phyloP scores from a whole-genome alignment of 75 land plant species.

The Selaginella tamariscina region DNA sequence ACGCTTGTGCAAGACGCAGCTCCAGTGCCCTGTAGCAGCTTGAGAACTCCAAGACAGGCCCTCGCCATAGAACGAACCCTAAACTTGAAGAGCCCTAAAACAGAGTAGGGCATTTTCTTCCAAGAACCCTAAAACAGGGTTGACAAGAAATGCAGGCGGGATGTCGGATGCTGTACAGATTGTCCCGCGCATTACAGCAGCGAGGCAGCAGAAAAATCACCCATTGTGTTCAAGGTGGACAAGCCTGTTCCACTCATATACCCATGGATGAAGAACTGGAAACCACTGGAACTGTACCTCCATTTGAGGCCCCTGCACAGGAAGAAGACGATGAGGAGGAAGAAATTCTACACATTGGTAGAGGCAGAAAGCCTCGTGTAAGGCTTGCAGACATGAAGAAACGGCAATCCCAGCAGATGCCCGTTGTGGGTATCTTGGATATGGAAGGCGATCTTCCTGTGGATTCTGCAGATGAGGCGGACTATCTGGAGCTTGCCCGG shows the following conservation, averaged over 20 bases:
- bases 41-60: neutral
- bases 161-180: neutral
- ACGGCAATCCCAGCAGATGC: too few relatives aligned
- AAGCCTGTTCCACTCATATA: neutral
- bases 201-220: neutral
- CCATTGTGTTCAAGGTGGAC: neutral
- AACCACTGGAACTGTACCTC: neutral
- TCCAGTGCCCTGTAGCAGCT: neutral
- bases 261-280: neutral
- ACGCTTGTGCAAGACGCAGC: neutral
- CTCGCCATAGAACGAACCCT: neutral
- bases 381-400: too few relatives aligned
- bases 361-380: too few relatives aligned
- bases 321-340: neutral
- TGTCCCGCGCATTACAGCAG: neutral
- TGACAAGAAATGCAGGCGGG: neutral
- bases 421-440: neutral
- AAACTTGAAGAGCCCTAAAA: neutral
- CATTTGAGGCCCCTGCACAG: neutral
- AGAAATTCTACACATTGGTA: neutral
- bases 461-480: neutral
- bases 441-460: neutral
- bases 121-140: neutral
- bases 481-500: neutral
- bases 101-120: too few relatives aligned